Evolutionary conservation across 176 grass and related monocot genomes (phyloP), one percentile per base, ranked within the genome.

Genomic region (Aechmea fasciata): DNA sequence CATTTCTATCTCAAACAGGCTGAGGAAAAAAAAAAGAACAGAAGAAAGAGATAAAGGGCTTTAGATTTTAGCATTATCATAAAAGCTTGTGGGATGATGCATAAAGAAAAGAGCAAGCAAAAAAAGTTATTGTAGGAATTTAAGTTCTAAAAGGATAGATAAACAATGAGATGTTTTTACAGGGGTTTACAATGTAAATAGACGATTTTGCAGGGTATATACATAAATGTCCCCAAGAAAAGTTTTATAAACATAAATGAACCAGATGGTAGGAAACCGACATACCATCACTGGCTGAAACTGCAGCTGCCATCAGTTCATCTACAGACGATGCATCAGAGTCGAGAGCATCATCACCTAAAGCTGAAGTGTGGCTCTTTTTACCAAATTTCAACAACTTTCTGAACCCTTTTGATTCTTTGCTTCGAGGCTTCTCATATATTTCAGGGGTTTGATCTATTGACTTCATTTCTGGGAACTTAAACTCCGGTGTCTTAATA

Each of bases 381-480:
- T 82, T 87, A 55, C 89, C 94, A 71, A 97, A 92, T 72, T 93
- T 97, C 63, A 97, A 65, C 65, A 97, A 74, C 68, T 97, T 97
- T 57, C 84, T 91, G 48, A 97, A 90, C 1, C 94, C 89, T 85
- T 84, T 91, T 68, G 82, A 70, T 74, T 87, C 94, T 76, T 97
- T 97, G 72, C 67, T 88, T 62, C 75, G 82, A 66, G 77, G 66
- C 49, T 77, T 85, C 41, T 79, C 71, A 20, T 47, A 51, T 57
- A 51, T 67, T 22, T 67, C 83, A 77, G 75, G 81, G 12, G 47
- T 84, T 65, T 87, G 75, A 65, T 83, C 64, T 26, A 81, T 69
- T 54, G 63, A 83, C 76, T 65, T 64, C 47, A 54, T 61, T 25
- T 73, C 57, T 14, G 50, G 65, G 50, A 83, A 78, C 17, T 53